Evolutionary conservation across 1,139 yeast genomes (phyloP).

Genomic region (Lodderomyces pseudojiufengensis): DNA sequence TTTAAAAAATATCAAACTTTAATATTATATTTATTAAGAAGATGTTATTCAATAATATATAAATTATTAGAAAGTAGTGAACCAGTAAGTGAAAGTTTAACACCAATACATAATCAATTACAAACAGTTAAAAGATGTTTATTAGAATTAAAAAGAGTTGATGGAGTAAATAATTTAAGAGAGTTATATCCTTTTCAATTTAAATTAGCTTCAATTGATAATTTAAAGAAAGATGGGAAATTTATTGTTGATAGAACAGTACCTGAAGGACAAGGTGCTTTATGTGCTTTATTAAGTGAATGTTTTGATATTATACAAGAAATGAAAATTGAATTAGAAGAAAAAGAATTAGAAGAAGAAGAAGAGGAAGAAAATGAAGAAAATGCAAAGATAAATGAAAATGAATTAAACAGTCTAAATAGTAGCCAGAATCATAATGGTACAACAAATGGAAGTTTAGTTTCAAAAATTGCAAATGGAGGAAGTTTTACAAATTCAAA

Average conservation of each 20-base stretch:
- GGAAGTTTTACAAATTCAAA: slow-evolving; percentile 15
- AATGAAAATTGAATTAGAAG: slow-evolving; percentile 82
- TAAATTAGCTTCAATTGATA: slow-evolving; percentile 86
- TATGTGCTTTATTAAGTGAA: slow-evolving; percentile 85
- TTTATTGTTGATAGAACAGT: slow-evolving; percentile 82
- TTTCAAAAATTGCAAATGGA: slow-evolving; percentile 9
- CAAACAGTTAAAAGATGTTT: slow-evolving; percentile 87
- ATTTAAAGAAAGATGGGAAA: slow-evolving; percentile 83
- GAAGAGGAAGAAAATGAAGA: slow-evolving; percentile 15
- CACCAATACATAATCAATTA: slow-evolving; percentile 88
- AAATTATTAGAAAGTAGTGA: slow-evolving; percentile 87
- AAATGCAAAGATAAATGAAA: slow-evolving; percentile 15
- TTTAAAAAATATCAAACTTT: slow-evolving; percentile 53
- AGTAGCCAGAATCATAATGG: slow-evolving; percentile 2
- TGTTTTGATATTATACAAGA: slow-evolving; percentile 93
- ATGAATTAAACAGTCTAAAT: slow-evolving; percentile 3
- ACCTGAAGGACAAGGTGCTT: slow-evolving; percentile 96
- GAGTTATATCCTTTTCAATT: slow-evolving; percentile 94
- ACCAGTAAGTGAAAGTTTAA: slow-evolving; percentile 90
- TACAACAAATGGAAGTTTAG: neutral
- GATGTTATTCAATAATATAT: slow-evolving; percentile 87
- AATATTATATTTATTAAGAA: slow-evolving; percentile 72
- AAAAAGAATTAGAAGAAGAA: slow-evolving; percentile 42
- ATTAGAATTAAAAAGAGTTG: slow-evolving; percentile 84
- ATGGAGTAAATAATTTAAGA: slow-evolving; percentile 80